Percentiles rank a stretch among this genome's conserved stretches.
phyloP scores from a whole-genome alignment of 2,329 filamentous ascomycete species.

The Monosporascus sp. region DNA sequence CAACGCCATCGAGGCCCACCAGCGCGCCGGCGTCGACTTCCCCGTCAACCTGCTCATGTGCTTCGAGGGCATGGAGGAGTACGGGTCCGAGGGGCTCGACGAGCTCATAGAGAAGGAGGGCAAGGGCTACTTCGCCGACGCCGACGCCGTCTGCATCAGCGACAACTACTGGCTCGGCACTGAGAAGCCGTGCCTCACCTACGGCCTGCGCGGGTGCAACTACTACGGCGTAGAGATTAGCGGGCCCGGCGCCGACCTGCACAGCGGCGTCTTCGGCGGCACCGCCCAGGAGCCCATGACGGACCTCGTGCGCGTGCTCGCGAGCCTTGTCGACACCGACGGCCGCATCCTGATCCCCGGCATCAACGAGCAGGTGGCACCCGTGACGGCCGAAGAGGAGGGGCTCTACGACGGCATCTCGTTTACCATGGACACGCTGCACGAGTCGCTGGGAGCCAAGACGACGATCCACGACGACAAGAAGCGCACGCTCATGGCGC shows the following conservation, averaged over 20 bases:
- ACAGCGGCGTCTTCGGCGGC: constrained; percentile 95
- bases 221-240: constrained; percentile 93
- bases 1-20: constrained; percentile 96
- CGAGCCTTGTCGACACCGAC: constrained; percentile 77
- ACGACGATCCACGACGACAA: constrained; percentile 86
- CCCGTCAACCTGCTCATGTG: constrained; percentile 98
- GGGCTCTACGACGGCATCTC: constrained; percentile 82
- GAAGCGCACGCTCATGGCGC: constrained; percentile 87
- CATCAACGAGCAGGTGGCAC: constrained; percentile 86
- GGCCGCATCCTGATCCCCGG: constrained; percentile 95
- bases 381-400: constrained; percentile 80
- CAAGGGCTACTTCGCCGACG: constrained; percentile 90
- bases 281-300: constrained; percentile 99
- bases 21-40: constrained; percentile 89
- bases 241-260: constrained; percentile 87
- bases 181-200: constrained; percentile 96
- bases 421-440: constrained; percentile 93
- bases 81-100: constrained; percentile 92
- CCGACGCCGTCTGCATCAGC: constrained; percentile 95
- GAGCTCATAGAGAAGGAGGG: constrained; percentile 89
- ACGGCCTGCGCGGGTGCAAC: constrained; percentile 94
- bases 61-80: constrained; percentile 99
- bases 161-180: constrained; percentile 99
- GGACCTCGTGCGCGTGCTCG: constrained; percentile 78
- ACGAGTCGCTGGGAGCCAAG: constrained; percentile 84